Evolutionary conservation across 1,284 basidiomycete species (phyloP).

Genomic region (Phlebopus sp.): DNA sequence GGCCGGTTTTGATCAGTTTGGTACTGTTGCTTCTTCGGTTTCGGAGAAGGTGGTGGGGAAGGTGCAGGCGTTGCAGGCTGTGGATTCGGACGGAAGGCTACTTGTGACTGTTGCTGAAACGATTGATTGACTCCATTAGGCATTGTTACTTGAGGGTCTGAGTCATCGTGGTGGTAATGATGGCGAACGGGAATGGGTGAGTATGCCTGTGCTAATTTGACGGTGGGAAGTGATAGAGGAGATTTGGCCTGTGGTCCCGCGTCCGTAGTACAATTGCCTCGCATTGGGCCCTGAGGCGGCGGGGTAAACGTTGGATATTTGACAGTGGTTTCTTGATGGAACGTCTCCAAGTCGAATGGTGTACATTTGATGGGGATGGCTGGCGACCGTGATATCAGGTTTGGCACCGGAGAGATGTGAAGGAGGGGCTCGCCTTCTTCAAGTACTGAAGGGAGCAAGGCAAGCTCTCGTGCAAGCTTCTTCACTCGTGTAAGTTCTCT

Average conservation of each 20-base stretch:
- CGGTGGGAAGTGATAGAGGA: conserved; percentile 43
- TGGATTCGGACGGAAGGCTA: conserved; percentile 49
- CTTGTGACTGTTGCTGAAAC: conserved; percentile 45
- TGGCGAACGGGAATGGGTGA: conserved; percentile 91
- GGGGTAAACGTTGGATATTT: conserved; percentile 93
- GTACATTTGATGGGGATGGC: conserved; percentile 74
- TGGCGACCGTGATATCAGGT: conserved; percentile 19
- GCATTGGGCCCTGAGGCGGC: conserved; percentile 32
- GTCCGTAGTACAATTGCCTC: conserved; percentile 30
- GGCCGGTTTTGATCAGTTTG: conserved; percentile 96
- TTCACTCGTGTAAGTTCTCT: conserved; percentile 85
- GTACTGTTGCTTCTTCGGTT: conserved; percentile 97
- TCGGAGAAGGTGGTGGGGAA: conserved; percentile 83
- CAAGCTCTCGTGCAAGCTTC: conserved; percentile 81
- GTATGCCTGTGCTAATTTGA: conserved; percentile 84
- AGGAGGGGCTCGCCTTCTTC: conserved; percentile 53
- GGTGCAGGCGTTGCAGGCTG: conserved; percentile 86
- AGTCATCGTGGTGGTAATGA: conserved; percentile 83
- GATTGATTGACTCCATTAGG: conserved; percentile 41
- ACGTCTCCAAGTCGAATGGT: conserved; percentile 84
- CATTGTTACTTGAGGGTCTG: conserved; percentile 45
- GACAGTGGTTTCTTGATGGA: conserved; percentile 84
- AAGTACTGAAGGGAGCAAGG: conserved; percentile 59
- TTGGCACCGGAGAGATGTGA: background rate
- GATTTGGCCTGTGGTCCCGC: conserved; percentile 32